Evolutionary conservation across 1,284 basidiomycete species (phyloP).

Genomic region (Cutaneotrichosporon sp.): DNA sequence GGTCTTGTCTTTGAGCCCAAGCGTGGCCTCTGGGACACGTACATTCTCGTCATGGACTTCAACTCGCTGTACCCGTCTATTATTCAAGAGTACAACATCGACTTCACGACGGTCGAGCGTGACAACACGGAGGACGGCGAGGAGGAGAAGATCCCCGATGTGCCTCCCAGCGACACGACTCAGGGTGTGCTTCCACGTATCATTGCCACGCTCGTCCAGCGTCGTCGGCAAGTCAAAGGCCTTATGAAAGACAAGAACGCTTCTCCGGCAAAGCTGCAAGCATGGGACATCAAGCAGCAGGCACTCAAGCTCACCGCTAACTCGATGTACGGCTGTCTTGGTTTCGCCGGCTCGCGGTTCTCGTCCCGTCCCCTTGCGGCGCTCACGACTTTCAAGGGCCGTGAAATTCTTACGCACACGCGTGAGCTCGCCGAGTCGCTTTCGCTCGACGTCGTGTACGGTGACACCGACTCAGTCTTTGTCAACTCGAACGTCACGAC

Average conservation of each 20-base stretch:
- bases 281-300: slow-evolving; percentile 96
- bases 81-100: slow-evolving; percentile 99
- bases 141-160: slow-evolving; percentile 82
- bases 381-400: slow-evolving; percentile 94
- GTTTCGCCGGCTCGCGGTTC: slow-evolving; percentile 95
- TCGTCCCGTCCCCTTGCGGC: slow-evolving; percentile 95
- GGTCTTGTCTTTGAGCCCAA: slow-evolving; percentile 98
- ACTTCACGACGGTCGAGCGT: slow-evolving; percentile 92
- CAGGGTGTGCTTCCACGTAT: slow-evolving; percentile 92
- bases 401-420: slow-evolving; percentile 93
- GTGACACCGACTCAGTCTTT: slow-evolving; percentile 98
- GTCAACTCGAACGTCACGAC: slow-evolving; percentile 93
- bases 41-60: slow-evolving; percentile 99
- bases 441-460: slow-evolving; percentile 87
- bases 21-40: slow-evolving; percentile 93
- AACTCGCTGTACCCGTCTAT: slow-evolving; percentile 99
- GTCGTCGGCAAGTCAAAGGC: slow-evolving; percentile 84
- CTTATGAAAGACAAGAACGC: slow-evolving; percentile 88
- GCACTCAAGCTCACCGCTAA: slow-evolving; percentile 98
- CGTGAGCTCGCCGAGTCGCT: slow-evolving; percentile 86
- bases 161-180: slow-evolving; percentile 64
- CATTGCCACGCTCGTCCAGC: slow-evolving; percentile 87
- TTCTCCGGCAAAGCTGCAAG: slow-evolving; percentile 69
- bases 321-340: slow-evolving; percentile 99
- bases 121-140: slow-evolving; percentile 56